These are phyloP conservation scores for Pinus tabuliformis DNA, from an alignment of 75 land plant genomes.

Conservation along the genomic window DNA sequence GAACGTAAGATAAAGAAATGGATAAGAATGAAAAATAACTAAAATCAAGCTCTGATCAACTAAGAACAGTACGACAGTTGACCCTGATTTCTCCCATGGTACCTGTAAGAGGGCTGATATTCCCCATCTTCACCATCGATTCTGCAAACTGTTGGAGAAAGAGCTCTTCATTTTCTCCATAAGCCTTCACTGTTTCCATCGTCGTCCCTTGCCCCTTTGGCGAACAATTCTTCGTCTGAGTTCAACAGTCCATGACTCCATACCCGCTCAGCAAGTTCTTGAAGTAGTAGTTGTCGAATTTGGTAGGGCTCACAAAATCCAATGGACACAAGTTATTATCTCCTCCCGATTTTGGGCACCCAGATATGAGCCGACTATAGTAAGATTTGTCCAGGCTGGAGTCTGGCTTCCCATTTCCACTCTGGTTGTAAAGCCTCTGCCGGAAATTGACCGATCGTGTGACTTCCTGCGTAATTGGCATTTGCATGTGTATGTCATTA, in stretches of 20 bases:
- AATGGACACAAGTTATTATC: constrained; percentile 54
- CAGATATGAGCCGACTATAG: constrained; percentile 22
- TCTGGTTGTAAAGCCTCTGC: constrained; percentile 67
- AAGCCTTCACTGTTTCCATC: constrained; percentile 39
- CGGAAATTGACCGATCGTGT: constrained; percentile 71
- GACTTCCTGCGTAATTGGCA: constrained; percentile 6
- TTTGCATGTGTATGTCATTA: no score
- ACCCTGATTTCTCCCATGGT: constrained; percentile 64
- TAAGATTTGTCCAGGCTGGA: constrained; percentile 32
- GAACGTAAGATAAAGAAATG: no score
- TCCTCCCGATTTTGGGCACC: constrained; percentile 64
- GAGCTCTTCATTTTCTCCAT: constrained; percentile 35
- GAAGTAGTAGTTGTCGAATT: constrained; percentile 81
- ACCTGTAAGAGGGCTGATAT: constrained; percentile 52
- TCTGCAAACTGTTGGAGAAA: constrained; percentile 66
- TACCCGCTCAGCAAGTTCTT: constrained; percentile 39
- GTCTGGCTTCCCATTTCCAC: constrained; percentile 62
- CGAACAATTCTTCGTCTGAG: constrained; percentile 52
- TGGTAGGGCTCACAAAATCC: constrained; percentile 42
- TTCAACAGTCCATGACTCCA: constrained; percentile 62
- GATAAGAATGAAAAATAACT: no score
- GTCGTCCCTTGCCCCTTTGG: constrained; percentile 22
- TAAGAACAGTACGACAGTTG: constrained; percentile 45
- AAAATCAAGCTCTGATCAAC: no score
- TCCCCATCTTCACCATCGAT: constrained; percentile 74